Conservation (phyloP, 495 filamentous ascomycete genomes). For the Neurospora cerealis region DNA sequence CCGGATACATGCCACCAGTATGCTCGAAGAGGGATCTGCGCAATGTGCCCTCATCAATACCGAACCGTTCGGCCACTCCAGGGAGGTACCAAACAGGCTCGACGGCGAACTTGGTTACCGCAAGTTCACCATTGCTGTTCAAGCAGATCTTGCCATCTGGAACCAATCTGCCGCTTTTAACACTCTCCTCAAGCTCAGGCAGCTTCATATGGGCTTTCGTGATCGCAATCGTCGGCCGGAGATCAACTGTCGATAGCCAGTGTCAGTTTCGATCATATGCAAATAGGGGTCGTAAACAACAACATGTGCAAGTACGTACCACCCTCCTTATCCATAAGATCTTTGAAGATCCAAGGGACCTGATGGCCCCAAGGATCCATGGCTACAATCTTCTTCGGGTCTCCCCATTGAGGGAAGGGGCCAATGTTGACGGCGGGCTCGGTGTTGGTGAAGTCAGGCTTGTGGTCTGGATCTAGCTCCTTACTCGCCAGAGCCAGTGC, state of each 20-base stretch:
- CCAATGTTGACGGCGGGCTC: slow-evolving; percentile 84
- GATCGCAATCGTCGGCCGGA: slow-evolving; percentile 87
- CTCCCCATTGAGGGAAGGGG: slow-evolving; percentile 79
- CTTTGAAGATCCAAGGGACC: slow-evolving; percentile 69
- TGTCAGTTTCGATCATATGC: slow-evolving; percentile 6
- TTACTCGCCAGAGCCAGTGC: slow-evolving; percentile 88
- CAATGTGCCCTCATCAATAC: slow-evolving; percentile 83
- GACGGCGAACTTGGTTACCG: slow-evolving; percentile 93
- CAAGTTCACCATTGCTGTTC: slow-evolving; percentile 72
- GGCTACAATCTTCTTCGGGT: slow-evolving; percentile 90
- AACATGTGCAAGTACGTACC: slow-evolving; percentile 18
- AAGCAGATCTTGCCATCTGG: slow-evolving; percentile 90
- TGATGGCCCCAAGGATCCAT: slow-evolving; percentile 95
- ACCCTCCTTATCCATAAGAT: slow-evolving; percentile 56
- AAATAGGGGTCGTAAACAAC: not conserved
- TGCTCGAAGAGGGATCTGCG: slow-evolving; percentile 87
- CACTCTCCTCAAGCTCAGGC: slow-evolving; percentile 83
- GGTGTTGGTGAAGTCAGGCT: slow-evolving; percentile 87
- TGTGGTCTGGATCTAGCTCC: slow-evolving; percentile 72
- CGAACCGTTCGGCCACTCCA: slow-evolving; percentile 89
- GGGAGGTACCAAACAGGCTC: slow-evolving; percentile 96
- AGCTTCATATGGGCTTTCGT: slow-evolving; percentile 96
- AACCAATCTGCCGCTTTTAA: slow-evolving; percentile 64
- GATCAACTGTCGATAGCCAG: slow-evolving; percentile 50
- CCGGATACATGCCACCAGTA: slow-evolving; percentile 86